Conservation (phyloP, 768 basidiomycete species). For the Hygrophoropsis aurantiaca region DNA sequence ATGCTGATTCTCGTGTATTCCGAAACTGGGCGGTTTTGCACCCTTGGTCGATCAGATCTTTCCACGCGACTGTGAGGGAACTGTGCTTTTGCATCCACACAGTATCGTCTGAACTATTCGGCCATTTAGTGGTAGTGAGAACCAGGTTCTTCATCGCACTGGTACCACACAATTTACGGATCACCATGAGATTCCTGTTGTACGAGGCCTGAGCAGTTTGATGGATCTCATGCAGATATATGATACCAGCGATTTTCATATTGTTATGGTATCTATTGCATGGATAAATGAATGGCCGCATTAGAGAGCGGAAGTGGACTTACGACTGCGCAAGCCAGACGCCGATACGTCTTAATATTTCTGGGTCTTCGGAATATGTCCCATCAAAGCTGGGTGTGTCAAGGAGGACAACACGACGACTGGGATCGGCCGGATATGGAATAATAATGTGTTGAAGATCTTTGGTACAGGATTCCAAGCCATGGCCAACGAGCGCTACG, state of each 20-base stretch:
- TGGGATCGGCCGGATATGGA: conserved; percentile 14
- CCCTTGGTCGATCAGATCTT: conserved; percentile 23
- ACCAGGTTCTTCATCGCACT: conserved; percentile 28
- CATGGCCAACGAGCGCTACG: conserved; percentile 13
- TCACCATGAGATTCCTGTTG: conserved; percentile 29
- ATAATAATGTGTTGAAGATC: conserved; percentile 17
- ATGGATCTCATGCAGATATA: conserved; percentile 35
- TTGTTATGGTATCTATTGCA: conserved; percentile 20
- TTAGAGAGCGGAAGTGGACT: not conserved
- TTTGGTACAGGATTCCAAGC: conserved; percentile 21
- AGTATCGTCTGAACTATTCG: conserved; percentile 11
- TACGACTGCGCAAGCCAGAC: conserved; percentile 27
- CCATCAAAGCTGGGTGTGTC: conserved; percentile 27
- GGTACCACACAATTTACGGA: conserved; percentile 21
- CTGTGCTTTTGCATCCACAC: conserved; percentile 27
- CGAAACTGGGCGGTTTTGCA: conserved; percentile 24
- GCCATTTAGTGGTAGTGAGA: conserved; percentile 37
- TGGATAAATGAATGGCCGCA: not conserved
- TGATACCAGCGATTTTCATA: conserved; percentile 26
- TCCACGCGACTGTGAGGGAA: conserved; percentile 26
- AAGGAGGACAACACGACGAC: conserved; percentile 14
- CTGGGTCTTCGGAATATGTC: conserved; percentile 18
- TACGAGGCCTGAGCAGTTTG: conserved; percentile 28
- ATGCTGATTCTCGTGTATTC: conserved; percentile 21
- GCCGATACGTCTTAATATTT: conserved; percentile 24